Evolutionary conservation across 257 asterid genomes (phyloP).

Genomic region (Solanum corneliomulleri): DNA sequence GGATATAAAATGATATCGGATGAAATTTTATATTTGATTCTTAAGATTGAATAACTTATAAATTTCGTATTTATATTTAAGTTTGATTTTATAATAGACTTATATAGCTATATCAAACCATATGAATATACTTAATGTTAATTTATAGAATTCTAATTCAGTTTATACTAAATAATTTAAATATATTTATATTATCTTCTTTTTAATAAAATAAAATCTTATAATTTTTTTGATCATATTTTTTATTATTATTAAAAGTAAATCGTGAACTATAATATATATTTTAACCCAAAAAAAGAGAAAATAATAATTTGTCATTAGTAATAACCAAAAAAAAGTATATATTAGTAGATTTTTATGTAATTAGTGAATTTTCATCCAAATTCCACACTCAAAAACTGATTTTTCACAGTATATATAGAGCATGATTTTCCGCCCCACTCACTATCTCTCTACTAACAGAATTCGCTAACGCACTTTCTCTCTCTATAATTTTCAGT

Average conservation of each 20-base stretch:
- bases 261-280: neutral
- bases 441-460: neutral
- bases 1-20: neutral
- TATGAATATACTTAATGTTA: neutral
- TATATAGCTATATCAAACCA: neutral
- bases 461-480: neutral
- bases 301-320: too few relatives aligned
- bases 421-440: neutral
- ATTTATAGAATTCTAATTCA: neutral
- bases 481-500: neutral
- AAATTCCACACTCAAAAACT: neutral
- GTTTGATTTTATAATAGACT: fast-evolving
- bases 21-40: too few relatives aligned
- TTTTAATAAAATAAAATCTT: neutral
- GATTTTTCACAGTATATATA: neutral
- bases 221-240: neutral
- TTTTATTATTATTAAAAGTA: too few relatives aligned
- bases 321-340: too few relatives aligned
- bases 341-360: too few relatives aligned
- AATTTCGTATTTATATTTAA: neutral
- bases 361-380: neutral
- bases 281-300: neutral
- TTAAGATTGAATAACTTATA: neutral
- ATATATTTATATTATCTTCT: neutral
- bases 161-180: neutral